These are phyloP conservation scores for Populus trichocarpa DNA, from an alignment of 441 rosid species.

Conservation along the genomic window DNA sequence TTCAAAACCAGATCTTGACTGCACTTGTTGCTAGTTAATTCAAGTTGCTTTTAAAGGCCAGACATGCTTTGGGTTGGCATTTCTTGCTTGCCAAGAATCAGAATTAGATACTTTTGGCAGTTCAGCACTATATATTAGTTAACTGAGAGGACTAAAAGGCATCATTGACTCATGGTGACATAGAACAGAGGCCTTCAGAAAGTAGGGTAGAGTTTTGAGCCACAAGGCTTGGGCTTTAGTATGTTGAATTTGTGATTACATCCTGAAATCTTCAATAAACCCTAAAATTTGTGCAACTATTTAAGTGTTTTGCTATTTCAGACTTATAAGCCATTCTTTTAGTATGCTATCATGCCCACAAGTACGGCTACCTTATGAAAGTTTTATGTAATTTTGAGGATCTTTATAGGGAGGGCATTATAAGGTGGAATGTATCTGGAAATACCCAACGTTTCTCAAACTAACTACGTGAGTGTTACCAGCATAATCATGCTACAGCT, in stretches of 20 bases:
- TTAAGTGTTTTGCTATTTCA: background rate
- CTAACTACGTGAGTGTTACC: background rate
- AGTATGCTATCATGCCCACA: background rate
- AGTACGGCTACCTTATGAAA: background rate
- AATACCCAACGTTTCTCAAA: background rate
- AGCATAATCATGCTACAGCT: background rate
- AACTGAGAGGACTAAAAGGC: background rate
- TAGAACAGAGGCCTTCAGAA: background rate
- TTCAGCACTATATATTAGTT: background rate
- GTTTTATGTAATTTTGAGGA: background rate
- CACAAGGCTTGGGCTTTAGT: background rate
- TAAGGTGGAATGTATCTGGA: background rate
- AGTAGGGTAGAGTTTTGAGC: background rate
- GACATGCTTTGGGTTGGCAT: background rate
- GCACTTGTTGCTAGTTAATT: background rate
- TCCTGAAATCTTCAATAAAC: background rate
- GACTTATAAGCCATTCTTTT: background rate
- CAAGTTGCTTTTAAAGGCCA: background rate
- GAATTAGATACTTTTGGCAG: slow-evolving; percentile 1
- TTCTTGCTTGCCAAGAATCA: background rate
- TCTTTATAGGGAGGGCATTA: background rate
- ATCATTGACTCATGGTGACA: background rate
- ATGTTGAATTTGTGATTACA: background rate
- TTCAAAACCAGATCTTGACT: background rate
- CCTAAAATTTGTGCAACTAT: background rate